Base-by-base conservation (phyloP, 495 filamentous ascomycete genomes). In the Neohortaea acidophila region DNA sequence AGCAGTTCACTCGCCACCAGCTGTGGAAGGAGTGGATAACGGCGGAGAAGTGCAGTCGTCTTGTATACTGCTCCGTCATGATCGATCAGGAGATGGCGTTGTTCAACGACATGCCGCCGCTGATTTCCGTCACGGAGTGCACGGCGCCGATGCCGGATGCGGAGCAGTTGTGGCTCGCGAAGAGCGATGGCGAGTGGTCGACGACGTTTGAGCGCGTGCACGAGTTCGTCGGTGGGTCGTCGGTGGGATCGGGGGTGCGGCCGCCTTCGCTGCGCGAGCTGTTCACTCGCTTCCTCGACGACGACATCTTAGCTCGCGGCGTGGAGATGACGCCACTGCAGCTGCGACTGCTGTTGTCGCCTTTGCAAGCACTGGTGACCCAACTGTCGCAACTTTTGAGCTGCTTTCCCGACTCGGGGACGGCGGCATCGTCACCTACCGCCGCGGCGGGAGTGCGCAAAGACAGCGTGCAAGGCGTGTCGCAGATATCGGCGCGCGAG, bases 41-140 rank as follows among this genome's bases (percentile, higher is more conserved):
- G 39, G 57, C 64, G n/a, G 73, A 78, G 49, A 66, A 60, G 22
- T 57, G 64, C 44, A 73, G 72, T 48, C 64, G 73, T 65, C 52
- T 77, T 17, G 67, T 71, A 0, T 76, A 79, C 51, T 75, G 71
- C 25, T 77, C 72, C 62, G 68, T 73, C 18, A 72, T 76, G 68
- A 63, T 76, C 10, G 74, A 79, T 48, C 72, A 75, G 49, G 74
- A 79, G 43, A 59, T 77, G 18, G 67, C 68, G 36, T 57, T 79
- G 11, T 79, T 77, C 52, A 64, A 76, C 46, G 74, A 79, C 44
- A 64, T 62, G 5, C 61, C 61, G 0, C 68, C 71, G 2, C 49
- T 75, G 18, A 63, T 79, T 33, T 63, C 68, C 8, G 65, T 73
- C 41, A 68, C 60, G 12, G 70, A 77, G 33, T 64, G 77, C 21